These are phyloP conservation scores for Yamadazyma mexicana DNA, from an alignment of 1,139 yeast genomes.

Conservation along the genomic window DNA sequence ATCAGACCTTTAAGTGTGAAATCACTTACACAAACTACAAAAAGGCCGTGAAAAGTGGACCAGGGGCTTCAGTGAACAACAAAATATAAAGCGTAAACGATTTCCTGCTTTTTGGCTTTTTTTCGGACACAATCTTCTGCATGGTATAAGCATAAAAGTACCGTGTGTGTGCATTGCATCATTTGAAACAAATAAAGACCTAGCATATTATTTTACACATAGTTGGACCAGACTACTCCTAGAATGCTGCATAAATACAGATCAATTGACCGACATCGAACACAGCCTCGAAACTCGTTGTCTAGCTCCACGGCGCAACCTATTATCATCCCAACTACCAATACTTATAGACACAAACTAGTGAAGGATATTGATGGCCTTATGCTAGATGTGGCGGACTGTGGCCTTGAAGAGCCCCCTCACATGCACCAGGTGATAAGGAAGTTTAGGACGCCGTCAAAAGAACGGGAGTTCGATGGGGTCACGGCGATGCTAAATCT, in stretches of 20 bases:
- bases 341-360: background rate
- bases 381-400: background rate
- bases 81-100: too few relatives aligned
- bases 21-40: too few relatives aligned
- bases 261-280: background rate
- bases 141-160: too few relatives aligned
- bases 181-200: too few relatives aligned
- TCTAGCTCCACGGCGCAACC: background rate
- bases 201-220: too few relatives aligned
- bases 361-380: conserved; percentile 2
- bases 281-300: background rate
- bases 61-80: too few relatives aligned
- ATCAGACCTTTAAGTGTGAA: background rate
- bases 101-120: too few relatives aligned
- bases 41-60: too few relatives aligned
- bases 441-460: background rate
- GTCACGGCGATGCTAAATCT: conserved; percentile 3
- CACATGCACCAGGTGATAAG: background rate
- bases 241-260: background rate
- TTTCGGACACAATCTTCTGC: too few relatives aligned
- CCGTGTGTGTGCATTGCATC: too few relatives aligned
- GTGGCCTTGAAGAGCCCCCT: conserved; percentile 2
- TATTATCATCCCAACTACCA: background rate
- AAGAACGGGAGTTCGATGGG: background rate
- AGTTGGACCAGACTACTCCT: too few relatives aligned